Evolutionary conservation across 768 basidiomycete species (phyloP).

Genomic region (Suillus americanus): DNA sequence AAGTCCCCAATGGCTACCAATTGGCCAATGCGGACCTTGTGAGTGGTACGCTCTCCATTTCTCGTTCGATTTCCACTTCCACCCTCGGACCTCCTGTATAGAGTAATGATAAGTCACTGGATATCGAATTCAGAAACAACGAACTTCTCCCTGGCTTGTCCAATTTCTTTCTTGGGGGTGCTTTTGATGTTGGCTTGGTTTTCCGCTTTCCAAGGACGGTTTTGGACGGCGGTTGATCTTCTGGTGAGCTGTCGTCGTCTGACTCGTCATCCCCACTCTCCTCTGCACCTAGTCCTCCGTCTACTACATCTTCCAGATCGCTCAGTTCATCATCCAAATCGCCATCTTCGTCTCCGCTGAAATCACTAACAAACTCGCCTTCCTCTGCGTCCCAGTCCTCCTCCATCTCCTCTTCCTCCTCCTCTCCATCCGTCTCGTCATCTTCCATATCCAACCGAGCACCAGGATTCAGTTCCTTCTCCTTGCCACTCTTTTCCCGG

Average conservation of each 20-base stretch:
- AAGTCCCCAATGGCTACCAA: constrained; percentile 40
- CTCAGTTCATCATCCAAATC: constrained; percentile 39
- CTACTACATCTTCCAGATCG: constrained; percentile 67
- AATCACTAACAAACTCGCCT: constrained; percentile 57
- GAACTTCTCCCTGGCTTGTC: constrained; percentile 63
- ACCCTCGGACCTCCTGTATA: constrained; percentile 71
- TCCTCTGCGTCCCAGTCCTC: constrained; percentile 48
- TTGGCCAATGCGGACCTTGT: constrained; percentile 50
- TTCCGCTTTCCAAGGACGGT: constrained; percentile 69
- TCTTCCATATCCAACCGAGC: constrained; percentile 43
- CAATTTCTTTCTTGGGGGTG: constrained; percentile 50
- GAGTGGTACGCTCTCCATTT: constrained; percentile 69
- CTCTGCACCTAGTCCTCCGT: constrained; percentile 37
- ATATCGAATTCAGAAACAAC: constrained; percentile 24
- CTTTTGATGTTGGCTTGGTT: constrained; percentile 39
- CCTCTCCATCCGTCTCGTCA: constrained; percentile 57
- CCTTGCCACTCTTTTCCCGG: constrained; percentile 57
- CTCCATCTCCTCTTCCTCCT: constrained; percentile 49
- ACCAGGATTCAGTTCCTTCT: constrained; percentile 43
- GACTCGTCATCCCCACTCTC: constrained; percentile 44
- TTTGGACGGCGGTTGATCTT: constrained; percentile 39
- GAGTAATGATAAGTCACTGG: constrained; percentile 15
- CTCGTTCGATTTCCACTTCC: constrained; percentile 96
- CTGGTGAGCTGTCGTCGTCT: constrained; percentile 38
- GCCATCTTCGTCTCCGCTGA: constrained; percentile 53